Evolutionary conservation across 2,329 filamentous ascomycete genomes (phyloP).

Genomic region (Botrytis elliptica): DNA sequence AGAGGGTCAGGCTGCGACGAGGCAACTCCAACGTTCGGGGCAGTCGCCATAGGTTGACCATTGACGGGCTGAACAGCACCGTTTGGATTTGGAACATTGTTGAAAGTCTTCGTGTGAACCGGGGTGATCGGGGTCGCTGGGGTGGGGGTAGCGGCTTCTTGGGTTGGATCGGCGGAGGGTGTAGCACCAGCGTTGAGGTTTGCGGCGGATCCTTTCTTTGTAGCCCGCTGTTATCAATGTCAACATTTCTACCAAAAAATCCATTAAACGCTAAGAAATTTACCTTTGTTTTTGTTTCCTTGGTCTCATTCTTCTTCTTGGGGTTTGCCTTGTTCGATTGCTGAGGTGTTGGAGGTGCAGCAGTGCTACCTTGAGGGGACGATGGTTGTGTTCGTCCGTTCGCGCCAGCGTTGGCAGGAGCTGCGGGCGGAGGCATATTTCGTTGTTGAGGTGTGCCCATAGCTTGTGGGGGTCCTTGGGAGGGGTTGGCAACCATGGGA

Average conservation of each 20-base stretch:
- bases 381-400: constrained; percentile 59
- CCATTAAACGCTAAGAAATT: constrained; percentile 40
- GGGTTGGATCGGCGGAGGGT: constrained; percentile 54
- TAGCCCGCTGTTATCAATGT: constrained; percentile 40
- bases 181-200: constrained; percentile 54
- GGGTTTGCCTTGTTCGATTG: constrained; percentile 71
- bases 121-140: constrained; percentile 66
- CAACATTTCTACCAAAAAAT: constrained; percentile 40
- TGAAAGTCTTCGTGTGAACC: constrained; percentile 51
- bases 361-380: constrained; percentile 60
- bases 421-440: constrained; percentile 65
- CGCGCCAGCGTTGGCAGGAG: constrained; percentile 51
- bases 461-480: constrained; percentile 41
- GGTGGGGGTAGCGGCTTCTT: constrained; percentile 58
- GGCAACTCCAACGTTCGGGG: constrained; percentile 44
- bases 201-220: constrained; percentile 63
- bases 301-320: constrained; percentile 83
- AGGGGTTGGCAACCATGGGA: constrained; percentile 49
- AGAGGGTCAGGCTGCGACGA: constrained; percentile 49
- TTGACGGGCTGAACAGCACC: constrained; percentile 44
- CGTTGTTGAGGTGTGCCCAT: constrained; percentile 69
- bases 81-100: constrained; percentile 43
- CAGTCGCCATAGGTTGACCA: constrained; percentile 44
- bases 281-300: constrained; percentile 75
- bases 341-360: constrained; percentile 73